These are phyloP conservation scores for Candida easanensis DNA, from an alignment of 805 yeast genomes.

Conservation along the genomic window DNA sequence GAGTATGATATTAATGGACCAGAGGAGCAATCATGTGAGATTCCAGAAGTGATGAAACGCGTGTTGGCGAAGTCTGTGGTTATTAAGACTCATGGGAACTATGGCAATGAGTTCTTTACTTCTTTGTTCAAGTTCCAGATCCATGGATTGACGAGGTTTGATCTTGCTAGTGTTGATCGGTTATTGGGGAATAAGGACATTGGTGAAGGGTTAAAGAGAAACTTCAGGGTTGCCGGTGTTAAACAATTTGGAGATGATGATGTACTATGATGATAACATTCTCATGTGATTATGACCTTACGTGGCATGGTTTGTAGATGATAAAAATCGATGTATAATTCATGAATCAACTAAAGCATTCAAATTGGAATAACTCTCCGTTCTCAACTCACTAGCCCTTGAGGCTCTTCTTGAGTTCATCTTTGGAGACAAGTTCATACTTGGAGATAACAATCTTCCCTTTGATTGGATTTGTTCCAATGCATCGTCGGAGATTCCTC, in stretches of 20 bases:
- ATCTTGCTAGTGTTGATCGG: conserved; percentile 22
- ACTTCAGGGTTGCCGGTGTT: conserved; percentile 10
- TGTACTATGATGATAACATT: too few relatives aligned
- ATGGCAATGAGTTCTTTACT: conserved; percentile 36
- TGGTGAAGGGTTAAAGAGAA: conserved; percentile 12
- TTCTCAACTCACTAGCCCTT: conserved; percentile 11
- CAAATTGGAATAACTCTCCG: conserved; percentile 9
- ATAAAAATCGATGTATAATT: too few relatives aligned
- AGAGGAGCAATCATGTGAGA: conserved; percentile 27
- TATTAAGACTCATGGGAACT: conserved; percentile 31
- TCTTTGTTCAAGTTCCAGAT: conserved; percentile 37
- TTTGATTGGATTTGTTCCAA: conserved; percentile 13
- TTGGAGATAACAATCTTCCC: conserved; percentile 1
- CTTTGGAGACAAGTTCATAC: neutral
- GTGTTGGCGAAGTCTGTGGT: conserved; percentile 32
- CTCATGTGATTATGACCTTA: too few relatives aligned
- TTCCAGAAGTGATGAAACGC: conserved; percentile 32
- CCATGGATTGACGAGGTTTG: conserved; percentile 41
- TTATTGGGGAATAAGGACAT: conserved; percentile 18
- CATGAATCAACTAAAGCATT: conserved; percentile 6
- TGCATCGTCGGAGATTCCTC: conserved; percentile 10
- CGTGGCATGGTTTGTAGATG: too few relatives aligned
- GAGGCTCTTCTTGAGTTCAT: conserved; percentile 4
- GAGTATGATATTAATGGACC: conserved; percentile 14
- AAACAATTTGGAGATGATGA: neutral